Percentiles rank a stretch among this genome's conserved stretches.
Evolutionary conservation across 169 alveolate genomes (phyloP).

Genomic region (Fabrea salina): DNA sequence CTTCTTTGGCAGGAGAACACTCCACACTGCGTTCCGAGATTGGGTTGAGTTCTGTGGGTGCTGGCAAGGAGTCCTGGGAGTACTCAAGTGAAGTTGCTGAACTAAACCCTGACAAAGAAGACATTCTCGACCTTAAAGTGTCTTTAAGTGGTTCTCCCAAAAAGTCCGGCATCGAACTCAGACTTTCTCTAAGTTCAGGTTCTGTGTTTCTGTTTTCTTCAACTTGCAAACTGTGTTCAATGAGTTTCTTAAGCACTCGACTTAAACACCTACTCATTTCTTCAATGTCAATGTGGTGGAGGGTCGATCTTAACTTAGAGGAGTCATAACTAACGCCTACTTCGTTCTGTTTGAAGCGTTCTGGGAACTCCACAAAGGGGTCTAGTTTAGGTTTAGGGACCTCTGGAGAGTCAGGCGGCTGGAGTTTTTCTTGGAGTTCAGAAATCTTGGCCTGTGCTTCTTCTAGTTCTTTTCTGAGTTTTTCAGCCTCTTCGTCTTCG

Average conservation of each 20-base stretch:
- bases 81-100: background rate
- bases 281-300: slow-evolving; percentile 58
- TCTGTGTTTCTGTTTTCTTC: background rate
- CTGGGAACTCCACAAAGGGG: background rate
- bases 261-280: slow-evolving; percentile 66
- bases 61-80: background rate
- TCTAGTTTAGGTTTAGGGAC: no score
- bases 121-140: background rate
- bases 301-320: slow-evolving; percentile 52
- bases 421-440: background rate
- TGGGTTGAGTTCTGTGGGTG: background rate
- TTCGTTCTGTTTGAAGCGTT: background rate
- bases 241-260: slow-evolving; percentile 44
- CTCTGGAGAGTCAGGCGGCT: background rate
- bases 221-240: slow-evolving; percentile 31
- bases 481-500: background rate
- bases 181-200: background rate
- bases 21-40: slow-evolving; percentile 13
- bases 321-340: slow-evolving; percentile 49
- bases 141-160: background rate
- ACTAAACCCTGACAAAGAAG: background rate
- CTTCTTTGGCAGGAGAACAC: background rate
- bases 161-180: background rate
- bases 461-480: background rate
- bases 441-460: background rate